Percentiles rank a stretch among this genome's conserved stretches.
Evolutionary conservation across 2,329 filamentous ascomycete genomes (phyloP).

Genomic region (Pseudogymnoascus sp.): DNA sequence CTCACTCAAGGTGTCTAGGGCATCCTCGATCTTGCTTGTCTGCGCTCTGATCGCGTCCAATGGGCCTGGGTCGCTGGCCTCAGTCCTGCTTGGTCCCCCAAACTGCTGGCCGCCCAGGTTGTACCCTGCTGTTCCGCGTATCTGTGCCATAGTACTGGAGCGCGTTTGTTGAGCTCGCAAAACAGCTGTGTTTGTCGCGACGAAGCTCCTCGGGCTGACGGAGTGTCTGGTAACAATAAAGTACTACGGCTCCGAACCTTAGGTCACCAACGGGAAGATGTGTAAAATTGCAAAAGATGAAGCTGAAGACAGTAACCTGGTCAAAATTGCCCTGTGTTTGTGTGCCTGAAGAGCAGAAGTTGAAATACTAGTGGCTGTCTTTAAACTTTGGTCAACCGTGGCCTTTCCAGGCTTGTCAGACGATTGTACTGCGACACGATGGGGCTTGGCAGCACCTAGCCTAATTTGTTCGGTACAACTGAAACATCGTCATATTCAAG

Average conservation of each 20-base stretch:
- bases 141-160: slow-evolving; percentile 44
- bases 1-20: slow-evolving; percentile 78
- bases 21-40: slow-evolving; percentile 97
- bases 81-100: slow-evolving; percentile 29
- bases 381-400: slow-evolving; percentile 11
- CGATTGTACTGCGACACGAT: neutral
- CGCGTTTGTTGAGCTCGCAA: neutral
- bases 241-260: neutral
- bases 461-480: slow-evolving; percentile 7
- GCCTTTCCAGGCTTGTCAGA: slow-evolving; percentile 9
- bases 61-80: slow-evolving; percentile 30
- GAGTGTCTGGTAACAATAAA: neutral
- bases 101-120: slow-evolving; percentile 30
- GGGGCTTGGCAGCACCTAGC: slow-evolving; percentile 3
- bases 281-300: neutral
- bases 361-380: slow-evolving; percentile 7
- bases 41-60: slow-evolving; percentile 87
- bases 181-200: neutral
- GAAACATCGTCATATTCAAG: slow-evolving; percentile 5
- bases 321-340: neutral
- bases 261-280: neutral
- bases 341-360: slow-evolving; percentile 5
- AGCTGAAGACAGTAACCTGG: slow-evolving; percentile 4
- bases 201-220: neutral
- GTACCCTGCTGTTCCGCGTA: slow-evolving; percentile 46